Base-by-base conservation (phyloP, 192 early-diverging fungal species). In the Coemansia sp. region DNA sequence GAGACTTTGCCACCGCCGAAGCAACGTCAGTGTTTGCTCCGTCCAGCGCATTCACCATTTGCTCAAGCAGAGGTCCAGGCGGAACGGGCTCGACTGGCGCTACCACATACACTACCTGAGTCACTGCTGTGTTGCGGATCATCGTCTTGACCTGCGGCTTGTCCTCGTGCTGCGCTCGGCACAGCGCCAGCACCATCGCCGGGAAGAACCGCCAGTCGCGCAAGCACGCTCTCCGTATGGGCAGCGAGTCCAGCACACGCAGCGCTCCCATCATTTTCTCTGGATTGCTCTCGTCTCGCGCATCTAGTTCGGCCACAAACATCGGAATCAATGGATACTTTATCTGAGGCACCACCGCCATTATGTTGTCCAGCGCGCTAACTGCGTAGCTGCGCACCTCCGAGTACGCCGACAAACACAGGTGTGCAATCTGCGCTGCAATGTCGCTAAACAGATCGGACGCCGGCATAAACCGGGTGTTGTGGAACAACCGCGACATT, bases 81-180 rank as follows among this genome's bases (percentile, higher is more conserved):
- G 32, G 29, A 10, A n/a, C 29, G 6, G 55, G 55, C 55, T 37
- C 29, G 29, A 59, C 38, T 19, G 78, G 73, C 29, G 78, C 69
- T 0, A 69, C 22, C 11, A 72, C 58, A 11, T 72, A 56, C 24
- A 72, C 60, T 0, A 74, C 69, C 35, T 75, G 78, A 45, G 55
- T 43, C 6, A 75, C 65, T 11, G 78, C 72, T 2, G 63, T 66
- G 48, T 58, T 72, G 39, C 73, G 60, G n/a, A 82, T 66, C 47
- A 73, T 67, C 53, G 63, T 73, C 57, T 82, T 76, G 50, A 82
- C 79, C 45, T 60, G 21, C 24, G 73, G 79, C 62, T 82, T 82
- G 62, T 82, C 79, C 38, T 82, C 79, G 15, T 76, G 74, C 64
- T 82, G 79, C 17, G 79, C 73, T 10, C 73, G 73, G 45, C 73